These are phyloP conservation scores for Barnettozyma salicaria DNA, from an alignment of 805 yeast genomes.

Conservation along the genomic window DNA sequence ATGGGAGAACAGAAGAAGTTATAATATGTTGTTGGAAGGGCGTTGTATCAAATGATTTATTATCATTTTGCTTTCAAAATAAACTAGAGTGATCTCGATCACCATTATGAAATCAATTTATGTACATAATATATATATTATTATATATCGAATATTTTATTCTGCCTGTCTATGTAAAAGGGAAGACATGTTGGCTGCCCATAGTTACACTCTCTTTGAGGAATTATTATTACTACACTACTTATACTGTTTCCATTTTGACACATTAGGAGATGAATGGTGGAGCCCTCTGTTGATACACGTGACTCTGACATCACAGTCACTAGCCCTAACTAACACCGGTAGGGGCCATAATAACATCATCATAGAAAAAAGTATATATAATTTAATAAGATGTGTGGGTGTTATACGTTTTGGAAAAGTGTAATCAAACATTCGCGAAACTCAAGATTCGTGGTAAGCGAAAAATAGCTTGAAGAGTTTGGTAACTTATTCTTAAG, in stretches of 20 bases:
- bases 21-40: neutral
- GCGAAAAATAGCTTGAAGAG: slow-evolving; percentile 2
- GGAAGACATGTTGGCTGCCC: too few relatives aligned
- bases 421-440: neutral
- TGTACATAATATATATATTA: slow-evolving; percentile 11
- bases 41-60: neutral
- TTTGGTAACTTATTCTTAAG: neutral
- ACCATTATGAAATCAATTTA: slow-evolving; percentile 9
- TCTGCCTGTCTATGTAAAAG: neutral
- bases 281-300: neutral
- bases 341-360: neutral
- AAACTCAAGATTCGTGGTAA: neutral
- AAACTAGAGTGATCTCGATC: too few relatives aligned
- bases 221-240: too few relatives aligned
- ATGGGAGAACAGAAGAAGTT: too few relatives aligned
- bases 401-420: neutral
- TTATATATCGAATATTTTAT: neutral
- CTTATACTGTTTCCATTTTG: neutral
- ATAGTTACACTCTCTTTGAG: too few relatives aligned
- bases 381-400: slow-evolving; percentile 2
- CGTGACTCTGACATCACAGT: too few relatives aligned
- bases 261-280: too few relatives aligned
- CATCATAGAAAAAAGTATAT: neutral
- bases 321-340: too few relatives aligned
- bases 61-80: too few relatives aligned